A percentile compares a stretch with the other conserved stretches of the same genome.
These are phyloP conservation scores for Eucalyptus curtisii DNA, from an alignment of 345 rosid genomes.

Conservation along the genomic window DNA sequence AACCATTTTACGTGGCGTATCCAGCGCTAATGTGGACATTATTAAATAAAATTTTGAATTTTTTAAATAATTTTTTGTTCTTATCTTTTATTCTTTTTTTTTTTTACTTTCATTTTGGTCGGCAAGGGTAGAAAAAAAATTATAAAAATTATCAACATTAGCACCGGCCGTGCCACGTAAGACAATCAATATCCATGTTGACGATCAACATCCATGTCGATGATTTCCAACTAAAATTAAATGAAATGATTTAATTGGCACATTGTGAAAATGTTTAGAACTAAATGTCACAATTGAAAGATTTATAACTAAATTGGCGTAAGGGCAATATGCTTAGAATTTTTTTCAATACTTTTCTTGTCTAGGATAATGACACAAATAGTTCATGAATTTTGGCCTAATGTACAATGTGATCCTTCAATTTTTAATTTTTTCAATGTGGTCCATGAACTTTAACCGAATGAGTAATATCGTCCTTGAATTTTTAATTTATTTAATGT, in stretches of 20 bases:
- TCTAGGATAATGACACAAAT: background rate
- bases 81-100: background rate
- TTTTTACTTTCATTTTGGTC: no score
- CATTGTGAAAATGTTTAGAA: no score
- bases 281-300: background rate
- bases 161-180: fast-evolving
- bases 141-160: no score
- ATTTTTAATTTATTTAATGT: background rate
- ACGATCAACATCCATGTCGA: background rate
- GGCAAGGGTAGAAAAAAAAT: no score
- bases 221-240: background rate
- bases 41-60: no score
- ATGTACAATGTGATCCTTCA: no score
- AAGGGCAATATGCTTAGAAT: background rate
- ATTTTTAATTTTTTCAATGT: no score
- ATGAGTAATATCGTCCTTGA: no score
- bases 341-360: no score
- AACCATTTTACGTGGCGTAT: background rate
- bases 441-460: background rate
- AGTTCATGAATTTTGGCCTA: background rate
- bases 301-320: background rate
- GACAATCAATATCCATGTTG: fast-evolving
- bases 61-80: no score
- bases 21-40: background rate
- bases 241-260: background rate